Evolutionary conservation across 352 stramenopile genomes (phyloP).

Genomic region (Pythium folliculosum): DNA sequence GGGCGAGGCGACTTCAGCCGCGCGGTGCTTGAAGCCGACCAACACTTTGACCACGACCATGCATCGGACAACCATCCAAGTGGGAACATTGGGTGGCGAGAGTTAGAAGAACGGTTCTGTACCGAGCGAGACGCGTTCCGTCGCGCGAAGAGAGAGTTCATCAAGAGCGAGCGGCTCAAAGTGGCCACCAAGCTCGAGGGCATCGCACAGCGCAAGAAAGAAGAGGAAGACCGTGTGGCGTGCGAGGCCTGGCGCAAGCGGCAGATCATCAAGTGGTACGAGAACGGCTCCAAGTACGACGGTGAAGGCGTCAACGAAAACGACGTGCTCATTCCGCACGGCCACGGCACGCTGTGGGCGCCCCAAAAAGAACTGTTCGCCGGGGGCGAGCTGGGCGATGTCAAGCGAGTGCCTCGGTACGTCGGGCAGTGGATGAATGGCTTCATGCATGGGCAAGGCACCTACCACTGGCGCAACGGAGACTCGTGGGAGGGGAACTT

Average conservation of each 20-base stretch:
- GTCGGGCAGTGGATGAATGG: slow-evolving; percentile 56
- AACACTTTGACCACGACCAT: slow-evolving; percentile 32
- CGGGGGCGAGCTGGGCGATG: slow-evolving; percentile 32
- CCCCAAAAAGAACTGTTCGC: slow-evolving; percentile 34
- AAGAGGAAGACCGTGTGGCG: slow-evolving; percentile 35
- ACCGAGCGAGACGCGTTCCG: slow-evolving; percentile 53
- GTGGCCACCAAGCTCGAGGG: slow-evolving; percentile 38
- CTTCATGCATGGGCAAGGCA: slow-evolving; percentile 59
- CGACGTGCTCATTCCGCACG: slow-evolving; percentile 51
- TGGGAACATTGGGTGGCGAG: slow-evolving; percentile 24
- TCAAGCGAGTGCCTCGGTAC: slow-evolving; percentile 53
- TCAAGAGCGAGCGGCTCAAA: slow-evolving; percentile 43
- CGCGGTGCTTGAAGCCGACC: slow-evolving; percentile 50
- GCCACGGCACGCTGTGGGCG: slow-evolving; percentile 60
- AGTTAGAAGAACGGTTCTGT: slow-evolving; percentile 42
- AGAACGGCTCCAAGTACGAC: slow-evolving; percentile 72
- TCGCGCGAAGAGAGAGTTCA: slow-evolving; percentile 44
- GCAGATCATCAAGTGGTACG: slow-evolving; percentile 64
- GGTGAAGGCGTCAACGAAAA: slow-evolving; percentile 49
- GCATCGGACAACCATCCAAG: neutral
- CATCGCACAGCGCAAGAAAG: slow-evolving; percentile 33
- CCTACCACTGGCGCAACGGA: slow-evolving; percentile 57
- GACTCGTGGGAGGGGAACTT: slow-evolving; percentile 64
- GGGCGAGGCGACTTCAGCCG: slow-evolving; percentile 39
- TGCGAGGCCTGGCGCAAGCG: slow-evolving; percentile 42